Evolutionary conservation across 2,329 filamentous ascomycete genomes (phyloP).

Genomic region (Scedosporium apiospermum): DNA sequence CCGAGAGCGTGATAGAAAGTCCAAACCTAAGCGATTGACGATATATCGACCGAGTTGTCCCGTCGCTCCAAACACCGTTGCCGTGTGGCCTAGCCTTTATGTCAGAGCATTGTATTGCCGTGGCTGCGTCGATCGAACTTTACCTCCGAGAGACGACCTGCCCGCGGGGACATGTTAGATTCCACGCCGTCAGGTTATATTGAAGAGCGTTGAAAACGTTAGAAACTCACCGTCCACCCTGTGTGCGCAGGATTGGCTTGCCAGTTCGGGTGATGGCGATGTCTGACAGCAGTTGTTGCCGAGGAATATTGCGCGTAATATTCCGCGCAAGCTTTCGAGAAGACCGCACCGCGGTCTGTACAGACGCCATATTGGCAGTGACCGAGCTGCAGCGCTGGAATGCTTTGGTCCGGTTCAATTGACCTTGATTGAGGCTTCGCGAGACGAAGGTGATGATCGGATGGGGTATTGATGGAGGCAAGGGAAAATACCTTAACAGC

Average conservation of each 20-base stretch:
- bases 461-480: neutral
- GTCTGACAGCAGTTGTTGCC: constrained; percentile 59
- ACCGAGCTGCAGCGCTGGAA: neutral
- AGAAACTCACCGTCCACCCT: constrained; percentile 72
- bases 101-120: constrained; percentile 13
- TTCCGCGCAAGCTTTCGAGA: constrained; percentile 36
- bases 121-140: constrained; percentile 12
- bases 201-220: neutral
- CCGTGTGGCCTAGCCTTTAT: constrained; percentile 69
- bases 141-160: constrained; percentile 83
- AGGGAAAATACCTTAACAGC: neutral
- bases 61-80: constrained; percentile 95
- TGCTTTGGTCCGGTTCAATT: constrained; percentile 11
- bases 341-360: constrained; percentile 47
- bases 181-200: neutral
- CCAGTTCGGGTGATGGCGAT: constrained; percentile 90
- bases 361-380: constrained; percentile 39
- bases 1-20: neutral
- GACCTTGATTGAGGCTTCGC: constrained; percentile 4
- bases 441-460: neutral
- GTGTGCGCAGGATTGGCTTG: constrained; percentile 82
- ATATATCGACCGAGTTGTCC: constrained; percentile 95
- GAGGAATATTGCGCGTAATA: constrained; percentile 34
- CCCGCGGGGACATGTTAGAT: constrained; percentile 17
- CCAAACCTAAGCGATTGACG: constrained; percentile 77